These are phyloP conservation scores for Mycocalia duriaeana DNA, from an alignment of 1,284 basidiomycete species.

Conservation along the genomic window DNA sequence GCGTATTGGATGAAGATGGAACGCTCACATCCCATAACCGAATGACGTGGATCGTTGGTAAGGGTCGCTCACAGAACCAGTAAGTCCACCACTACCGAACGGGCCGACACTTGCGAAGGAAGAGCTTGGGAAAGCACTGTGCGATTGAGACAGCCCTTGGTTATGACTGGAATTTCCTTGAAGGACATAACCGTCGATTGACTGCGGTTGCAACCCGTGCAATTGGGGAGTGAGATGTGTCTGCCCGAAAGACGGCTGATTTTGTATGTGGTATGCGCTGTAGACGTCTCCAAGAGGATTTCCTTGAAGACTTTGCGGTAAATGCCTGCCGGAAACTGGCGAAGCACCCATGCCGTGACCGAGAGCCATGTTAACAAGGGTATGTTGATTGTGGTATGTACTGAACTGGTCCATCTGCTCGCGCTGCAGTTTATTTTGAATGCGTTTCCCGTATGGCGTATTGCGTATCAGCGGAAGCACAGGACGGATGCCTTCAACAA, in stretches of 20 bases:
- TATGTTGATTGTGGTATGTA: constrained; percentile 55
- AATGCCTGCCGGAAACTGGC: constrained; percentile 48
- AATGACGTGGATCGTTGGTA: constrained; percentile 71
- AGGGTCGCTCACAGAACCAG: constrained; percentile 56
- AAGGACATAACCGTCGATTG: constrained; percentile 74
- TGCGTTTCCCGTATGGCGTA: constrained; percentile 96
- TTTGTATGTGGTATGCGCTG: constrained; percentile 50
- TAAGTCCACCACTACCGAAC: constrained; percentile 54
- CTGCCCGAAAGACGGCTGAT: constrained; percentile 45
- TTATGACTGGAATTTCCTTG: constrained; percentile 65
- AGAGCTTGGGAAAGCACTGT: constrained; percentile 50
- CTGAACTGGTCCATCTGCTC: constrained; percentile 77
- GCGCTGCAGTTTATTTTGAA: constrained; percentile 94
- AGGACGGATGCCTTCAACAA: constrained; percentile 95
- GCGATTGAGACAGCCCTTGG: constrained; percentile 51
- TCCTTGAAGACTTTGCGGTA: constrained; percentile 44
- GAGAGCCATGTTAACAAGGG: constrained; percentile 55
- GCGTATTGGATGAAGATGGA: too few species aligned
- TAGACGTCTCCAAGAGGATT: constrained; percentile 67
- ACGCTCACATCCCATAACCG: constrained; percentile 75
- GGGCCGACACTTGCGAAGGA: constrained; percentile 50
- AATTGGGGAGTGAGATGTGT: constrained; percentile 50
- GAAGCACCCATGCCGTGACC: constrained; percentile 46
- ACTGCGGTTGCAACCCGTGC: constrained; percentile 59
- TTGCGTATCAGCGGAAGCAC: constrained; percentile 94